Conservation (phyloP, 140 eudicot genomes). For the Cichorium intybus region DNA sequence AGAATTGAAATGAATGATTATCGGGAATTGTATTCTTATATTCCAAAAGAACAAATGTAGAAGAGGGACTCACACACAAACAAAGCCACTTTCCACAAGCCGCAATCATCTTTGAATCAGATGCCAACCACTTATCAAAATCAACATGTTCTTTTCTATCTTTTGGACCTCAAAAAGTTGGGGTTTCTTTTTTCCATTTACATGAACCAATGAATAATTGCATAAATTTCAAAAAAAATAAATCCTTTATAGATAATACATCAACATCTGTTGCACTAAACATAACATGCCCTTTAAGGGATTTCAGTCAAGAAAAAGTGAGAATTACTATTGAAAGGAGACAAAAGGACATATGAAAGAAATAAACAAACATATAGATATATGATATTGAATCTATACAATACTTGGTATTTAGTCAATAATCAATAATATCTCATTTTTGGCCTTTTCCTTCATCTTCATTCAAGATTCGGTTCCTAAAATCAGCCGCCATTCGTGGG, state of each 20-base stretch:
- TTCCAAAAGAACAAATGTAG: conserved; percentile 45
- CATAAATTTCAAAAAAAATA: neutral
- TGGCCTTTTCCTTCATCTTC: conserved; percentile 82
- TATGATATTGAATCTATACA: conserved; percentile 34
- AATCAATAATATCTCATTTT: conserved; percentile 25
- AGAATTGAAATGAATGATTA: conserved; percentile 16
- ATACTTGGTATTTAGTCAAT: neutral
- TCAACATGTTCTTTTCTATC: conserved; percentile 20
- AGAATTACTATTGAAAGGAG: conserved; percentile 8
- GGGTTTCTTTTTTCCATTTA: conserved; percentile 18
- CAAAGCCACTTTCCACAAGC: conserved; percentile 28
- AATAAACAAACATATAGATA: conserved; percentile 29
- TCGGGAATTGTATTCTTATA: conserved; percentile 29
- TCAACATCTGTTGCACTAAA: conserved; percentile 15
- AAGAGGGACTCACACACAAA: conserved; percentile 23
- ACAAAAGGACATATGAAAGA: neutral
- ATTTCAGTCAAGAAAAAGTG: conserved; percentile 4
- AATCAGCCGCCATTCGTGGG: conserved; percentile 84
- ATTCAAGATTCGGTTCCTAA: conserved; percentile 74
- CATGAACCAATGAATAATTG: neutral
- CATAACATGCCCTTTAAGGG: conserved; percentile 16
- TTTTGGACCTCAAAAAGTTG: conserved; percentile 20
- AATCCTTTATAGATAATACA: conserved; percentile 6
- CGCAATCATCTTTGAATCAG: conserved; percentile 41
- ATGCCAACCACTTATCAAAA: conserved; percentile 25